Percentiles rank a stretch among this genome's conserved stretches.
phyloP scores from a whole-genome alignment of 805 yeast genomes.

The Torulaspora quercuum region DNA sequence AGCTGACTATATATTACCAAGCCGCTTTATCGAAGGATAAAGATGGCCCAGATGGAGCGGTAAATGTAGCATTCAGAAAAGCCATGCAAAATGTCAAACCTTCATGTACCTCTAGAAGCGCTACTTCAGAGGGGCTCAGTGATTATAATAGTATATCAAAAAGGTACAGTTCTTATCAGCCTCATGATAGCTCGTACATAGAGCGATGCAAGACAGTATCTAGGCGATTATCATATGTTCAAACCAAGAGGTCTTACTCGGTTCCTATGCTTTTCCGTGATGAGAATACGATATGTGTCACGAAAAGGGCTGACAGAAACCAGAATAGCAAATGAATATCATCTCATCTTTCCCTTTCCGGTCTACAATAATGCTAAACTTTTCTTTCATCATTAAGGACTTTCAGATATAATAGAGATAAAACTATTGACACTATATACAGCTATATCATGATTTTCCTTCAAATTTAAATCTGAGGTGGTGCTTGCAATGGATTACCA shows the following conservation, averaged over 20 bases:
- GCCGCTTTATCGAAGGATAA: background rate
- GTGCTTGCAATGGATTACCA: slow-evolving; percentile 83
- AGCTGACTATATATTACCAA: too few species aligned
- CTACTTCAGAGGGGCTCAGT: background rate
- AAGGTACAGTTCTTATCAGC: slow-evolving; percentile 12
- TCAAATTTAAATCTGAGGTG: slow-evolving; percentile 49
- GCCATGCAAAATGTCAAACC: slow-evolving; percentile 21
- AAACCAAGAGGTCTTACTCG: slow-evolving; percentile 5
- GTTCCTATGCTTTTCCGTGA: slow-evolving; percentile 2
- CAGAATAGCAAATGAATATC: too few species aligned
- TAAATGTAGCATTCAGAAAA: slow-evolving; percentile 22
- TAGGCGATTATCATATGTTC: slow-evolving; percentile 4
- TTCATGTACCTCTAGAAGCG: slow-evolving; percentile 7
- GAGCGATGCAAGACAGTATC: slow-evolving; percentile 5
- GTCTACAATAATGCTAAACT: slow-evolving; percentile 1
- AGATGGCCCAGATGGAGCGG: slow-evolving; percentile 1
- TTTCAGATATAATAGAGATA: slow-evolving; percentile 13
- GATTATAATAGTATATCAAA: slow-evolving; percentile 2
- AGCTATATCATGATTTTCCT: slow-evolving; percentile 15
- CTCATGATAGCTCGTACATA: background rate
- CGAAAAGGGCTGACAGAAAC: slow-evolving; percentile 2
- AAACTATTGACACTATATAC: slow-evolving; percentile 15
- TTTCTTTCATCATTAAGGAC: slow-evolving; percentile 9
- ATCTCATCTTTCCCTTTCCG: too few species aligned
- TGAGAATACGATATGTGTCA: background rate